These are phyloP conservation scores for Candida ortonii DNA, from an alignment of 805 yeast species.

Conservation along the genomic window DNA sequence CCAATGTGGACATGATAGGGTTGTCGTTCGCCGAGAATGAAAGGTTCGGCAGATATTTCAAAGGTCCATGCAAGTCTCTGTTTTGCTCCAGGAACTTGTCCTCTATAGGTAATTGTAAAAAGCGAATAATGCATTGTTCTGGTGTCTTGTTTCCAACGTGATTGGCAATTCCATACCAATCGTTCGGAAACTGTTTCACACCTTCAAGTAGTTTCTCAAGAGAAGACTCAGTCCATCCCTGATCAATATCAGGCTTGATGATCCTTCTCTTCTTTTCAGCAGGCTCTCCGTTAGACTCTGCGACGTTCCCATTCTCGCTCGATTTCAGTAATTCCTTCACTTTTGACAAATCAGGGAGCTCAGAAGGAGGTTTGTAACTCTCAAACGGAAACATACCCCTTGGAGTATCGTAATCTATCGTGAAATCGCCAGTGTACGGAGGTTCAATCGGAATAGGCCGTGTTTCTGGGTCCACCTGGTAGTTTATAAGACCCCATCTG, in stretches of 20 bases:
- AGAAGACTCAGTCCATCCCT: conserved; percentile 68
- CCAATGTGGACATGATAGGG: conserved; percentile 90
- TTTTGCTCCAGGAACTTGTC: conserved; percentile 58
- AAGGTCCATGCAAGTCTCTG: conserved; percentile 58
- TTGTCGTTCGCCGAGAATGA: conserved; percentile 86
- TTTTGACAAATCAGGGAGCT: conserved; percentile 35
- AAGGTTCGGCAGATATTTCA: conserved; percentile 77
- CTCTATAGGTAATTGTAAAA: conserved; percentile 77
- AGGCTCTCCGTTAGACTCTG: conserved; percentile 14
- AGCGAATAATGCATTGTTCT: conserved; percentile 77
- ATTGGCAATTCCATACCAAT: conserved; percentile 76
- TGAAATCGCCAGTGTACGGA: conserved; percentile 73
- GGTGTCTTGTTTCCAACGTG: conserved; percentile 67
- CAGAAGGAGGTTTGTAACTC: conserved; percentile 65
- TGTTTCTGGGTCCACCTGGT: conserved; percentile 80
- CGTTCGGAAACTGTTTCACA: conserved; percentile 58
- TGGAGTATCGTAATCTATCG: conserved; percentile 81
- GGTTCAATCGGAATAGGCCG: conserved; percentile 68
- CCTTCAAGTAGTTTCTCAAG: conserved; percentile 60
- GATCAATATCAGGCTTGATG: conserved; percentile 35
- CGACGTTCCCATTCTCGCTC: conserved; percentile 6
- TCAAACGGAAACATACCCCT: conserved; percentile 91
- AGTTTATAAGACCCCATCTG: conserved; percentile 92
- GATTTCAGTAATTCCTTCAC: conserved; percentile 25
- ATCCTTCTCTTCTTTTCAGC: conserved; percentile 23